Base-by-base conservation (phyloP, 345 rosid species). In the Hevea brasiliensis region DNA sequence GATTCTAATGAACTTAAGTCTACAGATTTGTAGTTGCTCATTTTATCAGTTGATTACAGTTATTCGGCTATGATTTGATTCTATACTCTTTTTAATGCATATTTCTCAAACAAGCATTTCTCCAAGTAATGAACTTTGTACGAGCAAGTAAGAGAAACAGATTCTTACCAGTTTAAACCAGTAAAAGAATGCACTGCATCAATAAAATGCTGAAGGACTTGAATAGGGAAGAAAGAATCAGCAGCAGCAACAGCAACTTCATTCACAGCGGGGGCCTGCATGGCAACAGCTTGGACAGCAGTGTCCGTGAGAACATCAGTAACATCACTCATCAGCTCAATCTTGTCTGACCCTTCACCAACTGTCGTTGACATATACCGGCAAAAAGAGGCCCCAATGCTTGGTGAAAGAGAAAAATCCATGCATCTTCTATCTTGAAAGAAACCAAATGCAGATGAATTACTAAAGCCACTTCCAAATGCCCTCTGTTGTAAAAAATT, bases 201-300 rank as follows among this genome's bases (percentile, higher is more conserved):
- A 57, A 92, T 86, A 37, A 87, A 58, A 74, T 92, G 80, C 84
- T 92, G 97, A 85, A 92, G 86, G 20, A 79, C 82, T 15, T 83
- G 84, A 3, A 92, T 83, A n/a, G 93, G 93, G 8, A 80, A 79
- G 82, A 80, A 89, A 55, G 89, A 87, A 80, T 89, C 97, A 6
- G 83, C 85, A 81, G 96, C 91, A 24, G 96, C 96, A 71, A 83
- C 15, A 24, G 97, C 83, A 72, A 92, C 97, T 79, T 92, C 96
- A 76, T 81, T 90, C 29, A 77, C 85, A 8, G 86, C 82, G 59
- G 90, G 85, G 37, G 79, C 83, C 79, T 85, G 90, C 53, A 88
- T 68, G 56, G 85, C 81, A 55, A 73, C 85, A 58, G 82, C 87
- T 59, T 87, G 87, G 40, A 80, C 67, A 5, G 92, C 68, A 8